Evolutionary conservation across 495 filamentous ascomycete genomes (phyloP), one percentile per base, ranked within the genome.

Genomic region (Cetradonia linearis): DNA sequence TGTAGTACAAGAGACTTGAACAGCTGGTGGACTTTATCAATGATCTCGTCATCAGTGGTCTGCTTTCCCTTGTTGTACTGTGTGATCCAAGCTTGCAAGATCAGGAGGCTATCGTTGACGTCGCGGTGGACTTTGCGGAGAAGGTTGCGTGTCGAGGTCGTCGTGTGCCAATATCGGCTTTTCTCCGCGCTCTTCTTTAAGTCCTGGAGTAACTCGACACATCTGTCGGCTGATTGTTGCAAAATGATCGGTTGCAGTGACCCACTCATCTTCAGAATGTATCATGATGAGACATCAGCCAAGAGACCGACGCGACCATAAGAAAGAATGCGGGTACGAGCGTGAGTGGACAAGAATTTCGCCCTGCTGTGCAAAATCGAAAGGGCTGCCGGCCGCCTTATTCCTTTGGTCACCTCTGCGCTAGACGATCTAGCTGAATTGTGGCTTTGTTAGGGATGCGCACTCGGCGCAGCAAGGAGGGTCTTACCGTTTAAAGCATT

Each of bases 31-130:
- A 56, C 25, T 6, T 9, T n/a, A 13, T 3, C 25, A 9, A 38
- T 38, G 60, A 38, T 37, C 30, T 58, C 20, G 16, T 42, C n/a
- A 23, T 62, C 30, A n/a, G 10, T 23, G 9, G 44, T 57, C 23
- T 52, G 60, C 40, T 30, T 38, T 48, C 49, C 60, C 4, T 53
- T 62, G 18, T 38, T 20, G 40, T 49, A 49, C 20, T 56, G 25
- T 18, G 27, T 31, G 28, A 27, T 50, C 60, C 60, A 62, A 27
- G 33, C 23, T 31, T 53, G 30, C 28, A 62, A 47, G 8, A n/a
- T 2, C 7, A 16, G 38, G 37, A 52, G 54, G 8, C 44, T 58
- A 16, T 37, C 55, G 31, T 58, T 40, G 8, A 58, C 31, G 23
- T 30, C 28, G 16, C 9, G 49, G n/a, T 53, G 28, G 31, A 34